These are phyloP conservation scores for Nakaseomyces delphensis DNA, from an alignment of 1,139 yeast species.

Conservation along the genomic window DNA sequence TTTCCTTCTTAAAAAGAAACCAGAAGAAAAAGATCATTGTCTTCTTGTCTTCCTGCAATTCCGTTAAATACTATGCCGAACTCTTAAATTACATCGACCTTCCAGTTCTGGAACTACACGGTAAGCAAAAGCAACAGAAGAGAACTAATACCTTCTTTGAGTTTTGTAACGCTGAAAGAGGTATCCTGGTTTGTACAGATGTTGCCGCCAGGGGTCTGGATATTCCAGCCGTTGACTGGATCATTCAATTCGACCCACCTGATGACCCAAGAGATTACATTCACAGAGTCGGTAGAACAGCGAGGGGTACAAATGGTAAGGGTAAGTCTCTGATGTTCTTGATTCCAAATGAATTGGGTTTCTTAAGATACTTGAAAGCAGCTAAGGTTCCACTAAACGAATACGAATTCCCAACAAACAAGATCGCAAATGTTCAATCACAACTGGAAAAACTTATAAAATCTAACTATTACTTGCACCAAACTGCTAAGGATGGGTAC, in stretches of 20 bases:
- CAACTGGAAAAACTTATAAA: conserved; percentile 86
- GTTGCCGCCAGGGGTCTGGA: conserved; percentile 98
- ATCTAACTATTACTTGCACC: conserved; percentile 88
- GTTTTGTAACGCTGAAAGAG: conserved; percentile 93
- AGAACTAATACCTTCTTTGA: conserved; percentile 96
- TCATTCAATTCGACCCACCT: conserved; percentile 95
- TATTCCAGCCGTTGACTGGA: conserved; percentile 97
- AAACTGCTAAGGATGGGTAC: conserved; percentile 95
- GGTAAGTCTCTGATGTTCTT: conserved; percentile 94
- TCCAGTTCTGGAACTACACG: conserved; percentile 93
- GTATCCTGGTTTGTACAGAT: conserved; percentile 88
- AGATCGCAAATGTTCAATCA: conserved; percentile 91
- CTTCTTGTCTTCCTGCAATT: conserved; percentile 89
- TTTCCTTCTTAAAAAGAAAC: conserved; percentile 88
- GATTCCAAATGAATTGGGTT: conserved; percentile 89
- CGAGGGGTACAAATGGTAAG: conserved; percentile 85
- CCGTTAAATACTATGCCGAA: conserved; percentile 94
- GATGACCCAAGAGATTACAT: conserved; percentile 98
- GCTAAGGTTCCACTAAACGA: conserved; percentile 97
- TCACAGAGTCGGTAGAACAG: conserved; percentile 97
- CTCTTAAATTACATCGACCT: conserved; percentile 87
- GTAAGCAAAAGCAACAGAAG: conserved; percentile 97
- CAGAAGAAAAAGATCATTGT: conserved; percentile 87
- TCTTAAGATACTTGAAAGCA: conserved; percentile 85
- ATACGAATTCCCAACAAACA: conserved; percentile 87